A percentile compares a stretch with the other conserved stretches of the same genome.
Conservation (phyloP, 768 basidiomycete genomes). For the Lyophyllum semitale region DNA sequence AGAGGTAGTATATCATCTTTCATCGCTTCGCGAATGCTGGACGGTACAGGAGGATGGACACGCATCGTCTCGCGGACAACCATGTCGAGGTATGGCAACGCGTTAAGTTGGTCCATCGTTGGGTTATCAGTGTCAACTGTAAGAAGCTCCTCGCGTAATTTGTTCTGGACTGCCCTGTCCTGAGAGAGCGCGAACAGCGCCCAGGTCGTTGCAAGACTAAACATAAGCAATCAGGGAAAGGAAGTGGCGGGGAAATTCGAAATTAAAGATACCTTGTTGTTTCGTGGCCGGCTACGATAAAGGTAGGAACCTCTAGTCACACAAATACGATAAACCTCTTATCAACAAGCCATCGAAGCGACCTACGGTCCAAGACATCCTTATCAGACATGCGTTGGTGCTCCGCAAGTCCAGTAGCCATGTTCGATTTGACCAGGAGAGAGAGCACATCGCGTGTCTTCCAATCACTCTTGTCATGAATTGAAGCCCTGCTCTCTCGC, state of each 20-base stretch:
- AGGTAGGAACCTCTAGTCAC: constrained; percentile 46
- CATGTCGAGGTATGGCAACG: constrained; percentile 70
- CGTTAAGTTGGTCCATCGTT: constrained; percentile 67
- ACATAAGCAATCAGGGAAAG: neutral
- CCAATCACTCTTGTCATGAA: constrained; percentile 14
- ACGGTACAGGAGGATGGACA: constrained; percentile 51
- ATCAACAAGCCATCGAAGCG: neutral
- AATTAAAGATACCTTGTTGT: constrained; percentile 37
- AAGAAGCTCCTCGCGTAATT: constrained; percentile 60
- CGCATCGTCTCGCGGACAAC: constrained; percentile 64
- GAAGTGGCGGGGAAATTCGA: neutral
- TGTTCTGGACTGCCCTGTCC: constrained; percentile 48
- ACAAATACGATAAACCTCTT: neutral
- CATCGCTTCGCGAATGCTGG: constrained; percentile 42
- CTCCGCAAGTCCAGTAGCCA: constrained; percentile 41
- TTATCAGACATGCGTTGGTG: constrained; percentile 20
- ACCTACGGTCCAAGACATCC: constrained; percentile 20
- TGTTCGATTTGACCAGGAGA: constrained; percentile 48
- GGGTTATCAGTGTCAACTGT: constrained; percentile 55
- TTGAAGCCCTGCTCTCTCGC: constrained; percentile 39
- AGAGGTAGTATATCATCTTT: constrained; percentile 58
- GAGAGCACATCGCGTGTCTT: constrained; percentile 51
- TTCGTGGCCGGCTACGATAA: constrained; percentile 51
- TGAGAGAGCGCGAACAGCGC: constrained; percentile 56
- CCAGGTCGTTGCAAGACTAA: constrained; percentile 54